Conservation (phyloP, 1,139 yeast species). For the Yamadazyma mexicana region DNA sequence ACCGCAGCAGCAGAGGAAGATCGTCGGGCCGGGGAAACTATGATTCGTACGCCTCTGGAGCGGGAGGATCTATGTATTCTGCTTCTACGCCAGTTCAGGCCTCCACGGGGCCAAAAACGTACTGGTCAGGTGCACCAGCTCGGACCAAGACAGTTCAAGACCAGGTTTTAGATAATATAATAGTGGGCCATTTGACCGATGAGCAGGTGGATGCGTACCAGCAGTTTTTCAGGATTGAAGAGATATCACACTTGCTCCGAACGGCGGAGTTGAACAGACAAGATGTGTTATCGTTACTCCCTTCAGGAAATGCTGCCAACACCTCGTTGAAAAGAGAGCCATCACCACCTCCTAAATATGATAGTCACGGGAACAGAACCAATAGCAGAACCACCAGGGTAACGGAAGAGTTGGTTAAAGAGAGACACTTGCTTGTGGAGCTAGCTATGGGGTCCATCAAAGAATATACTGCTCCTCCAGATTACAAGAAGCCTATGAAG, state of each 20-base stretch:
- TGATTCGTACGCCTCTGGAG: conserved; percentile 5
- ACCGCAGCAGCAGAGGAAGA: conserved; percentile 9
- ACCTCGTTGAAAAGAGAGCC: conserved; percentile 58
- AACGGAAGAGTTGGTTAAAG: conserved; percentile 64
- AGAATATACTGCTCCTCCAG: conserved; percentile 78
- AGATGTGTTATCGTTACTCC: conserved; percentile 39
- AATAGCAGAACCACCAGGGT: conserved; percentile 80
- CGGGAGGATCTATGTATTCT: not conserved
- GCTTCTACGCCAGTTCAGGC: not conserved
- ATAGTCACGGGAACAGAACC: conserved; percentile 73
- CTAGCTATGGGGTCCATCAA: conserved; percentile 72
- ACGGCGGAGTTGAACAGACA: conserved; percentile 54
- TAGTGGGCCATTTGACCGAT: conserved; percentile 61
- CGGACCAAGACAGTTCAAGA: conserved; percentile 32
- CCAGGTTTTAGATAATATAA: conserved; percentile 38
- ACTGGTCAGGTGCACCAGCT: conserved; percentile 46
- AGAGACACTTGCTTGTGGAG: conserved; percentile 76
- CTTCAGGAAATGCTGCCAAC: conserved; percentile 29
- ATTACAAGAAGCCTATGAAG: conserved; percentile 69
- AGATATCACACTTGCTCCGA: conserved; percentile 50
- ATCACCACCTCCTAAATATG: conserved; percentile 93
- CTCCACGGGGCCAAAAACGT: conserved; percentile 20
- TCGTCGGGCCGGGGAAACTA: conserved; percentile 1
- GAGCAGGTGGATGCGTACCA: conserved; percentile 89
- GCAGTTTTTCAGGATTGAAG: conserved; percentile 72